Conservation (phyloP, 768 basidiomycete species). For the Coprinopsis sp. region DNA sequence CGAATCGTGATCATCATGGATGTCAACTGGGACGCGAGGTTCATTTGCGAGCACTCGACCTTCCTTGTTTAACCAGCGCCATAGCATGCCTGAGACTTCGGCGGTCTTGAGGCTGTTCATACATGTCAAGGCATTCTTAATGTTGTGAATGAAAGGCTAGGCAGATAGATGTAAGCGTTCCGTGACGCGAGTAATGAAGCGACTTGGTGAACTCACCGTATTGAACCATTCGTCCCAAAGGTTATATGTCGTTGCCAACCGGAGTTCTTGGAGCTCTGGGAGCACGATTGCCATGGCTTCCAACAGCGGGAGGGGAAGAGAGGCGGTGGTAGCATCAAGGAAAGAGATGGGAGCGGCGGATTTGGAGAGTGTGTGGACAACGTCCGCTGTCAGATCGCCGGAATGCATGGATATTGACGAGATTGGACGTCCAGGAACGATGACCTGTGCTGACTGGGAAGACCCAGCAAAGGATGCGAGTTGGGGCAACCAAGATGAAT, state of each 20-base stretch:
- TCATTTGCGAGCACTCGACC: constrained; percentile 11
- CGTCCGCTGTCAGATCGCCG: constrained; percentile 54
- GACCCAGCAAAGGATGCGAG: constrained; percentile 63
- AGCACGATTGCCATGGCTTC: constrained; percentile 51
- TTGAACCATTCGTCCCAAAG: constrained; percentile 41
- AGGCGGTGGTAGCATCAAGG: constrained; percentile 55
- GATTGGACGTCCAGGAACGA: constrained; percentile 66
- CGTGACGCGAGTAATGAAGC: constrained; percentile 8
- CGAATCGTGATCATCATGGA: neutral
- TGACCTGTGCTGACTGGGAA: constrained; percentile 43
- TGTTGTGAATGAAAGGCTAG: constrained; percentile 34
- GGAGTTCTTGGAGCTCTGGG: constrained; percentile 59
- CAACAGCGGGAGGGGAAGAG: constrained; percentile 54
- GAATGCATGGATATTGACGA: constrained; percentile 57
- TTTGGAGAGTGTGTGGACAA: constrained; percentile 46
- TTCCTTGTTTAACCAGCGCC: constrained; percentile 37
- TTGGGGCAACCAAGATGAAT: constrained; percentile 31
- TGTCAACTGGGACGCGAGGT: constrained; percentile 4
- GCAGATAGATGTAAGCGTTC: constrained; percentile 14
- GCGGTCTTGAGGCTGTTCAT: constrained; percentile 61
- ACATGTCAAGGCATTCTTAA: constrained; percentile 38
- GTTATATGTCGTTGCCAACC: constrained; percentile 56
- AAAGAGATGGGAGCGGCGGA: constrained; percentile 49
- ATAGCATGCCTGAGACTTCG: constrained; percentile 74
- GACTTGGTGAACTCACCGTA: constrained; percentile 37